Conservation (phyloP, 306 rosid species). For the Myrica gale region DNA sequence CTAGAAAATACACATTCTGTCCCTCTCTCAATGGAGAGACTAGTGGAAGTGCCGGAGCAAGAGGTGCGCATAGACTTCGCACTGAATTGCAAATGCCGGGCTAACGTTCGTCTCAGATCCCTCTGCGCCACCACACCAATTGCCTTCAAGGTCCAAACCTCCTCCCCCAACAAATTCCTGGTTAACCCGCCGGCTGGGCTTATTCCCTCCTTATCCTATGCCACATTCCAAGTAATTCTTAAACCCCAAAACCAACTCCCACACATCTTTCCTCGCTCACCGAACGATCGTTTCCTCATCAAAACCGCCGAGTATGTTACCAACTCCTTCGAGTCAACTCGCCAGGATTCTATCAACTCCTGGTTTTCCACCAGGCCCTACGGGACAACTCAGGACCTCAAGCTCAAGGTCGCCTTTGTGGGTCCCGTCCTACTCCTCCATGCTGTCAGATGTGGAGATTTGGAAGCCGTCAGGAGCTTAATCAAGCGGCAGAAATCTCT, state of each 20-base stretch:
- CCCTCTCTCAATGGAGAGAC: slow-evolving; percentile 24
- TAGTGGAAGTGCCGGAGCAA: slow-evolving; percentile 58
- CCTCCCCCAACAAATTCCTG: slow-evolving; percentile 66
- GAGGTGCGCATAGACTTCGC: slow-evolving; percentile 62
- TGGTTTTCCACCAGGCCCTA: slow-evolving; percentile 30
- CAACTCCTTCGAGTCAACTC: neutral
- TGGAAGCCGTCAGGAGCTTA: slow-evolving; percentile 51
- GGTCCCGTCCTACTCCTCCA: slow-evolving; percentile 54
- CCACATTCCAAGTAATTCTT: slow-evolving; percentile 71
- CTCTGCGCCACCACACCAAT: slow-evolving; percentile 37
- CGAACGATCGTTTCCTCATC: slow-evolving; percentile 67
- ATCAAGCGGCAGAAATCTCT: slow-evolving; percentile 56
- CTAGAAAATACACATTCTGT: neutral
- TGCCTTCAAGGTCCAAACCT: slow-evolving; percentile 81
- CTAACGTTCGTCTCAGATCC: slow-evolving; percentile 56
- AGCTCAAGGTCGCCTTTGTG: slow-evolving; percentile 63
- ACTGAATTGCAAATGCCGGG: slow-evolving; percentile 60
- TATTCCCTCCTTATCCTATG: slow-evolving; percentile 50
- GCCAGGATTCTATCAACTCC: slow-evolving; percentile 16
- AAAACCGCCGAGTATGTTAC: slow-evolving; percentile 32
- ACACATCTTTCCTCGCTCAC: slow-evolving; percentile 60
- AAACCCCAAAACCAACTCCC: slow-evolving; percentile 70
- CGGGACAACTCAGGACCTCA: slow-evolving; percentile 32
- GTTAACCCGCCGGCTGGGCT: slow-evolving; percentile 73
- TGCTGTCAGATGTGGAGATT: slow-evolving; percentile 46